Evolutionary conservation across 306 rosid species (phyloP), one percentile per base, ranked within the genome.

Genomic region (Cicer pinnatifidum): DNA sequence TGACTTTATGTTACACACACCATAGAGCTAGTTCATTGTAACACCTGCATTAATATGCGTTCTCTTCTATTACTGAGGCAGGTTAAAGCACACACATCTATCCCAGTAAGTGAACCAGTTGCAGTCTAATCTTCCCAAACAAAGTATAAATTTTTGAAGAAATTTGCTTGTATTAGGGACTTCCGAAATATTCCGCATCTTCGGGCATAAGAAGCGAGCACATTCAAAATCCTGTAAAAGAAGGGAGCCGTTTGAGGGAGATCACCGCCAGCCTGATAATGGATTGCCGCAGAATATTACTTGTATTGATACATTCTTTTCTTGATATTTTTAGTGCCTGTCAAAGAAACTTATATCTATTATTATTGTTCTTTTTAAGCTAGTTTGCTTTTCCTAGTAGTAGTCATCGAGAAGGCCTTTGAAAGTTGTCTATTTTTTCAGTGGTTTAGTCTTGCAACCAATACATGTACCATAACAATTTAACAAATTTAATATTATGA

Each of bases 51-150:
- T 80, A 35, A 84, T 65, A 48, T 10, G 7, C 9, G 11, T 10
- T 13, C 43, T 85, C 71, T 43, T 83, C 72, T 46, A 77, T 69
- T 70, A 60, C 75, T 73, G 66, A 70, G 85, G 74, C 96, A 93
- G 97, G 94, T 89, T 63, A 84, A 81, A 82, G 87, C 75, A 46
- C 83, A 85, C 66, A 85, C 84, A 72, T 82, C 92, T 71, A 87
- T 69, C 80, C 80, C 87, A 74, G 89, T 90, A 78, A 87, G 90
- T 84, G 90, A 91, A 82, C 91, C 92, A 79, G 90, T 94, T 47
- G 85, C 96, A 81, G 92, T 88, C 69, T 93, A 86, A 85, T 83
- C 91, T 83, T 82, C 81, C 83, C 84, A 38, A 73, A 74, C 86
- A 43, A 67, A 75, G 77, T 82, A 81, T 78, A 78, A 77, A 67